Evolutionary conservation across 257 asterid genomes (phyloP), one percentile per base, ranked within the genome.

Genomic region (Cordia subcordata): DNA sequence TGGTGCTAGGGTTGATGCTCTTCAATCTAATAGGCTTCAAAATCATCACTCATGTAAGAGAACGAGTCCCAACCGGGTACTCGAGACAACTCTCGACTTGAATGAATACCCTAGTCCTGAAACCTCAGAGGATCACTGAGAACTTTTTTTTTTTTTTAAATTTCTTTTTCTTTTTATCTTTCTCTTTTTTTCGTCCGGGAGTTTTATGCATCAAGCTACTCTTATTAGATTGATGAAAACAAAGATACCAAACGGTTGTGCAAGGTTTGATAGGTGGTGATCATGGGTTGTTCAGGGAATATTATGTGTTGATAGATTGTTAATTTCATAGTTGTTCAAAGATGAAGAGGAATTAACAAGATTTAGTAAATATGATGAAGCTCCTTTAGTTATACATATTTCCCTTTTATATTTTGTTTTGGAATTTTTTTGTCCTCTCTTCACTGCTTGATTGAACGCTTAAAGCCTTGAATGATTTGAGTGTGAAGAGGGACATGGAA

Each of bases 1-100:
- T 9, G 96, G 96, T 10, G 91, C 97, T 5, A 74, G 95, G 60
- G 97, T 89, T 20, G 97, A 89, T 68, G 97, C 97, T 23, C 76
- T 79, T 33, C 88, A 79, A 22, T 62, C 40, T 20, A 42, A 42
- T 3, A 69, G 78, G 0, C 1, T 11, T 15, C 77, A 46, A 14
- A 58, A 40, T 22, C 42, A 12, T 15, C 46, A 56, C 16, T 38
- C 65, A 12, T 39, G 68, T 0, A 27, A 60, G 2, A 57, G 60
- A 0, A 20, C 65, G 12, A 66, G 61, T 5, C 17, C 82, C 3
- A 61, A 46, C 20, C 88, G 82, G 62, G 74, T 55, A 16, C 0
- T 49, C 5, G 76, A 65, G 71, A 83, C 79, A 62, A 92, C 95
- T n/a, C 49, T 39, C 10, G 94, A 88, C 63, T 79, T 88, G 92